phyloP scores from a whole-genome alignment of 345 rosid genomes.

The Salix brachista region DNA sequence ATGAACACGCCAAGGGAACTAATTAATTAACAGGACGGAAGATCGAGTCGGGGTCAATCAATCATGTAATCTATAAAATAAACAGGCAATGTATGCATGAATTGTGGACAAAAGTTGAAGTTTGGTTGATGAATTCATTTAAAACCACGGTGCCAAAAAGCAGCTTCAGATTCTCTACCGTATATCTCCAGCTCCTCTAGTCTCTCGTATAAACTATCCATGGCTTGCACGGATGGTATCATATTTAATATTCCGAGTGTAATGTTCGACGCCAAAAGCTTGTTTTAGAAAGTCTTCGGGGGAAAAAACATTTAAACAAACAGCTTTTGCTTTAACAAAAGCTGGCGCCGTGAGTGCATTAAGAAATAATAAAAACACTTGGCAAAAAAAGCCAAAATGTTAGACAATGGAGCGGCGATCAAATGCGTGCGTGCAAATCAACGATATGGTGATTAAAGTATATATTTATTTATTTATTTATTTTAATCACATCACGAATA shows the following conservation, averaged over 20 bases:
- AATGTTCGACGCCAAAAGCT: too few relatives aligned
- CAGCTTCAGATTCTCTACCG: neutral
- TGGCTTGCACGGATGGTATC: neutral
- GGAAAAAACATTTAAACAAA: neutral
- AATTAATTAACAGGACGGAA: neutral
- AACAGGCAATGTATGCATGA: neutral
- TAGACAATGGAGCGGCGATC: neutral
- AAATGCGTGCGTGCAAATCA: constrained; percentile 7
- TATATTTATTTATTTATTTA: neutral
- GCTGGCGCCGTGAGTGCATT: neutral
- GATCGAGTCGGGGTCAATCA: neutral
- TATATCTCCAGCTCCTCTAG: neutral
- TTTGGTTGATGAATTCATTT: neutral
- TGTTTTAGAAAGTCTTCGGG: neutral
- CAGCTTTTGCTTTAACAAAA: neutral
- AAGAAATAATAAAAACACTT: constrained; percentile 3
- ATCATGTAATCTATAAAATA: neutral
- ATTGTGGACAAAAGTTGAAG: neutral
- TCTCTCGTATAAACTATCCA: neutral
- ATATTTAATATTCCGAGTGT: too few relatives aligned
- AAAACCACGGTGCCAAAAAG: neutral
- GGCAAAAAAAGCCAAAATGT: neutral
- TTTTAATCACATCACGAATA: too few relatives aligned
- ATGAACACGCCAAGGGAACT: neutral
- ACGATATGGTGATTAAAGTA: neutral